A percentile compares a stretch with the other conserved stretches of the same genome.
Conservation (phyloP, 352 stramenopile species). For the Pythium phragmiticola region DNA sequence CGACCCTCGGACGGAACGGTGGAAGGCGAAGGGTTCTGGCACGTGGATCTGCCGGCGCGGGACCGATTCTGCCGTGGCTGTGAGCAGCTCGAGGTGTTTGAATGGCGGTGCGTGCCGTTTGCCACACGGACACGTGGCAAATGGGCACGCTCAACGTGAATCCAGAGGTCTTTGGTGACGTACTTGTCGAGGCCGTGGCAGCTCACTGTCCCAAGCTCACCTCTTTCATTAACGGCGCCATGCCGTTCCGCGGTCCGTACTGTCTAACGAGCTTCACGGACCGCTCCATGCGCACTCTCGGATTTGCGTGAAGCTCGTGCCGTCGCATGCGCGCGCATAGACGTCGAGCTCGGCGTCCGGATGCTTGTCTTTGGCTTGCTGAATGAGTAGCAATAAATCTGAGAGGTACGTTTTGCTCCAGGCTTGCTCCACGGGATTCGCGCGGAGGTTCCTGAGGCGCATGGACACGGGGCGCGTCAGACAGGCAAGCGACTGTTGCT, state of each 20-base stretch:
- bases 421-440: background rate
- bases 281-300: conserved; percentile 1
- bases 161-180: background rate
- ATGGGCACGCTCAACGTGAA: background rate
- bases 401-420: conserved; percentile 5
- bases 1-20: background rate
- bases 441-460: background rate
- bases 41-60: background rate
- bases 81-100: background rate
- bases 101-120: background rate
- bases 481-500: background rate
- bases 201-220: background rate
- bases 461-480: background rate
- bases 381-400: background rate
- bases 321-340: background rate
- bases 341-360: background rate
- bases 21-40: background rate
- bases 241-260: background rate
- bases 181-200: background rate
- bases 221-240: background rate
- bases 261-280: background rate
- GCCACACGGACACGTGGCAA: background rate
- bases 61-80: background rate
- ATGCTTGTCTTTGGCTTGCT: background rate
- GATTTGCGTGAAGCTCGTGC: background rate